phyloP scores from a whole-genome alignment of 164 flowering plant genomes.

The Stephania cephalantha region DNA sequence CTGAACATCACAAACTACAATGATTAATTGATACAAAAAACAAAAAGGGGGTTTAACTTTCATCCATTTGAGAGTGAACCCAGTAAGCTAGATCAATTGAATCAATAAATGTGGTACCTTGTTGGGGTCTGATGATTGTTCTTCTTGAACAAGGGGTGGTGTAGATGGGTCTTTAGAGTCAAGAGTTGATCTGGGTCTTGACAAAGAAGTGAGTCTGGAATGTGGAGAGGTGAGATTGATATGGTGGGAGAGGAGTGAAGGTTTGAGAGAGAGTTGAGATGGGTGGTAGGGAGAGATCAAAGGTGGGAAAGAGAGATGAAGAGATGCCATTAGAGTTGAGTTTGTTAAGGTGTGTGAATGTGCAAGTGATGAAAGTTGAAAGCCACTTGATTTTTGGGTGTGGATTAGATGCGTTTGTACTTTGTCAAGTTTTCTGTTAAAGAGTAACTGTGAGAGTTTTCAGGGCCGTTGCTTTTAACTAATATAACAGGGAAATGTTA shows the following conservation, averaged over 20 bases:
- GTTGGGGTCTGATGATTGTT: neutral
- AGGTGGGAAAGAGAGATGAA: slow-evolving; percentile 3
- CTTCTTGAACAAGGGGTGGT: slow-evolving; percentile 20
- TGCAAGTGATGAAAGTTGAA: neutral
- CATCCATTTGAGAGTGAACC: neutral
- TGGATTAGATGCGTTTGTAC: neutral
- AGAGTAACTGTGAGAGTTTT: too few relatives aligned
- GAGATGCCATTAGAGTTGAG: slow-evolving; percentile 7
- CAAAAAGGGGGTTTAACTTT: too few relatives aligned
- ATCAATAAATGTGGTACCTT: neutral
- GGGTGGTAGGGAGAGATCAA: slow-evolving; percentile 5
- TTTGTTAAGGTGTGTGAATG: too few relatives aligned
- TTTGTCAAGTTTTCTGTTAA: neutral
- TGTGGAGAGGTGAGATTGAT: neutral
- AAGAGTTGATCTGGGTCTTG: slow-evolving; percentile 28
- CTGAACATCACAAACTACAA: slow-evolving; percentile 20
- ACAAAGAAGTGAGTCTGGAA: slow-evolving; percentile 13
- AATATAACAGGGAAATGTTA: too few relatives aligned
- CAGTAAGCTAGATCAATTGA: neutral
- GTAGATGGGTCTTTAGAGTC: slow-evolving; percentile 26
- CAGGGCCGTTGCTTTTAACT: too few relatives aligned
- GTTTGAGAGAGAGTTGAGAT: slow-evolving; percentile 6
- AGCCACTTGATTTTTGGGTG: neutral
- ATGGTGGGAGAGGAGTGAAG: neutral
- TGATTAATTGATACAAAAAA: neutral